Conservation (phyloP, 192 early-diverging fungal species). For the Anaeromyces robustus region DNA sequence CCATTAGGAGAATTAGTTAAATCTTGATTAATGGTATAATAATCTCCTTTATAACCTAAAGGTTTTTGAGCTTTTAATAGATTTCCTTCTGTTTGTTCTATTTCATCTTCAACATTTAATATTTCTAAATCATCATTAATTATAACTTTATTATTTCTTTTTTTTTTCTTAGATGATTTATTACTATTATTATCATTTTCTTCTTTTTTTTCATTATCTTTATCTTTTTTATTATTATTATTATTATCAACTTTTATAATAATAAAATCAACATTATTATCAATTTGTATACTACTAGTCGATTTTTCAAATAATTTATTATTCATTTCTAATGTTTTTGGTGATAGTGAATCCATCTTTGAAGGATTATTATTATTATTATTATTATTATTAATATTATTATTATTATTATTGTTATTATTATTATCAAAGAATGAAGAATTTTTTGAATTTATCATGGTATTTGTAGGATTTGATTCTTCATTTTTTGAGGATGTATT, state of each 20-base stretch:
- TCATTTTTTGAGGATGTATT: too few relatives aligned
- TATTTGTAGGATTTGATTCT: too few relatives aligned
- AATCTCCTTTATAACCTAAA: not conserved
- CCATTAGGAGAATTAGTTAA: too few relatives aligned
- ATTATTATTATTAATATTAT: too few relatives aligned
- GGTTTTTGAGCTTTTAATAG: not conserved
- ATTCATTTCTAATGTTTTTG: not conserved
- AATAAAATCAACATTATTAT: not conserved
- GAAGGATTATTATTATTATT: too few relatives aligned
- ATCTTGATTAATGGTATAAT: not conserved
- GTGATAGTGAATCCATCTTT: too few relatives aligned
- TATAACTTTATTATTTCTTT: not conserved
- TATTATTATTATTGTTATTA: too few relatives aligned
- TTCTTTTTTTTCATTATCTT: too few relatives aligned
- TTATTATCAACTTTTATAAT: not conserved
- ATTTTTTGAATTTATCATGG: too few relatives aligned
- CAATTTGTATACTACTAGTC: not conserved
- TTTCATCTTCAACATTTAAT: not conserved
- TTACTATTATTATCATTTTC: not conserved
- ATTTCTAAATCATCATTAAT: not conserved
- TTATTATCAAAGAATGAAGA: too few relatives aligned
- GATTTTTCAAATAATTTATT: not conserved
- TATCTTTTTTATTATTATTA: not conserved
- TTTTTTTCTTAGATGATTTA: not conserved
- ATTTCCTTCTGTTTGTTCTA: not conserved